phyloP scores from a whole-genome alignment of 2,329 filamentous ascomycete species.

The Bipolaris zeicola region DNA sequence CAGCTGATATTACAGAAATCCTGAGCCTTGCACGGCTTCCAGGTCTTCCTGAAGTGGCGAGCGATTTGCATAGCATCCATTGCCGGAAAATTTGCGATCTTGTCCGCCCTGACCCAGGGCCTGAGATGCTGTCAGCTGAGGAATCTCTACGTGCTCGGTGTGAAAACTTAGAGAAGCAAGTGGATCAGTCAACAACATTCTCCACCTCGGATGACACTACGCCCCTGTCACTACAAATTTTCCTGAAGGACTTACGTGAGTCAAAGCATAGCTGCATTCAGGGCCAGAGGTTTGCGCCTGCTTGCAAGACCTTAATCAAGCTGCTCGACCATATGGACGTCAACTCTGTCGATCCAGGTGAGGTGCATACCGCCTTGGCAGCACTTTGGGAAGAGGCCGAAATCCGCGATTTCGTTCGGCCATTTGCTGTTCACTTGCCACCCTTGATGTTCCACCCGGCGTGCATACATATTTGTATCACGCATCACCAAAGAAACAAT shows the following conservation, averaged over 20 bases:
- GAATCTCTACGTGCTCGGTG: conserved; percentile 19
- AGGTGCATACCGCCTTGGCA: conserved; percentile 34
- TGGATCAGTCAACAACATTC: not conserved
- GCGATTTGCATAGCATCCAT: conserved; percentile 46
- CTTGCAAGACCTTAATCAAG: conserved; percentile 30
- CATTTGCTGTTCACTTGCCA: conserved; percentile 47
- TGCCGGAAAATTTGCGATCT: conserved; percentile 35
- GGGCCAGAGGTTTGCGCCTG: conserved; percentile 32
- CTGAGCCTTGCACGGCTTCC: conserved; percentile 45
- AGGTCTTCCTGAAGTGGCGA: conserved; percentile 52
- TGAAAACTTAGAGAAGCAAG: conserved; percentile 10
- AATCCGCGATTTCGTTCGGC: conserved; percentile 54
- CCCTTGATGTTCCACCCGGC: conserved; percentile 45
- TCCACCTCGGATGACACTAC: not conserved
- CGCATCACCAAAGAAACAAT: not conserved
- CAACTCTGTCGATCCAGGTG: conserved; percentile 8
- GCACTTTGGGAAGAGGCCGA: conserved; percentile 56
- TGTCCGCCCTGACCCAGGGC: conserved; percentile 1
- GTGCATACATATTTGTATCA: conserved; percentile 30
- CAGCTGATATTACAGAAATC: conserved; percentile 41
- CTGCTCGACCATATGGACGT: conserved; percentile 27
- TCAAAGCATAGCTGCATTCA: conserved; percentile 42
- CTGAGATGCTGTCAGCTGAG: conserved; percentile 26
- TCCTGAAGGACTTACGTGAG: conserved; percentile 31
- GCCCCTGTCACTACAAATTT: conserved; percentile 23